These are phyloP conservation scores for Colletotrichum spinosum DNA, from an alignment of 2,329 filamentous ascomycete species.

Conservation along the genomic window DNA sequence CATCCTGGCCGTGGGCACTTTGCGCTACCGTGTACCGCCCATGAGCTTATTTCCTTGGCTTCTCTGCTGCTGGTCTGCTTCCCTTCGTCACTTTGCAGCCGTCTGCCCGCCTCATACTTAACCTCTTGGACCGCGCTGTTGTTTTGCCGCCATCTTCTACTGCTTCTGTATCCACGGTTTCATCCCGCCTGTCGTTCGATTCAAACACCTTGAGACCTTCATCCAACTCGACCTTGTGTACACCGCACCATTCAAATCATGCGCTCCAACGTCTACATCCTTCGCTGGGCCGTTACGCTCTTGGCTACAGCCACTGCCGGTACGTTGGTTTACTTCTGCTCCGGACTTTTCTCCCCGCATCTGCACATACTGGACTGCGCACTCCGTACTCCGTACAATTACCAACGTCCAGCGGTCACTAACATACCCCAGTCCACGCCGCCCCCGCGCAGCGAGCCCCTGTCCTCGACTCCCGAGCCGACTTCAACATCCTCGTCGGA, in stretches of 20 bases:
- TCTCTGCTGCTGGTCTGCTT: neutral
- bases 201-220: neutral
- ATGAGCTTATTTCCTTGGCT: slow-evolving; percentile 25
- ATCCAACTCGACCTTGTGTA: no score
- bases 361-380: no score
- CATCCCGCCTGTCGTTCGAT: neutral
- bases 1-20: no score
- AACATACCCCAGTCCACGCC: slow-evolving; percentile 30
- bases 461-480: slow-evolving; percentile 21
- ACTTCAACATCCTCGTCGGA: slow-evolving; percentile 34
- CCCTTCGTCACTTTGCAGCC: neutral
- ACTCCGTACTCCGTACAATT: neutral
- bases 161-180: neutral
- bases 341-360: no score
- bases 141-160: neutral
- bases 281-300: slow-evolving; percentile 24
- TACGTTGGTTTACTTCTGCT: slow-evolving; percentile 6
- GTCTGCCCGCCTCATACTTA: slow-evolving; percentile 20
- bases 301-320: slow-evolving; percentile 27
- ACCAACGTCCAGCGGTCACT: neutral
- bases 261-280: slow-evolving; percentile 14
- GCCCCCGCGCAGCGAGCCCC: slow-evolving; percentile 26
- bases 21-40: slow-evolving; percentile 1
- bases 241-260: slow-evolving; percentile 7
- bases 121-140: slow-evolving; percentile 1